Conservation (phyloP, 108 stramenopile genomes). For the Tribonema minus region DNA sequence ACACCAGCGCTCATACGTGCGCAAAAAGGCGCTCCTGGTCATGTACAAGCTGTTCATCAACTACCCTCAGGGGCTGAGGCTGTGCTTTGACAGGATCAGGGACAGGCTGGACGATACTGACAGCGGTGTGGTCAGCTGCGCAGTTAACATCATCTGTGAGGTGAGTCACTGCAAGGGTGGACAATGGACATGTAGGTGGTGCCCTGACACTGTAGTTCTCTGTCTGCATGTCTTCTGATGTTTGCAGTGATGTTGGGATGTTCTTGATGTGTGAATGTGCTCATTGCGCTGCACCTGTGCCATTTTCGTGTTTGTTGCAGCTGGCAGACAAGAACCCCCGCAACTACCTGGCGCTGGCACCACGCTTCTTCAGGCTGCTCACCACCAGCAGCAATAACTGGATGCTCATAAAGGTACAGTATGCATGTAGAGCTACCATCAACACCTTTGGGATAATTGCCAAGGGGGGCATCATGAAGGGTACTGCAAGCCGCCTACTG, state of each 20-base stretch:
- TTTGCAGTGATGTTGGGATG: too few relatives aligned
- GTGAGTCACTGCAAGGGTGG: too few relatives aligned
- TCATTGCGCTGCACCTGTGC: too few relatives aligned
- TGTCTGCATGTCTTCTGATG: too few relatives aligned
- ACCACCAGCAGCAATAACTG: slow-evolving; percentile 94
- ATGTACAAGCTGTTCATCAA: slow-evolving; percentile 93
- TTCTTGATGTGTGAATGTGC: too few relatives aligned
- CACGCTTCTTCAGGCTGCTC: slow-evolving; percentile 90
- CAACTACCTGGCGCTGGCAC: slow-evolving; percentile 94
- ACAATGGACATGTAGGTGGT: too few relatives aligned
- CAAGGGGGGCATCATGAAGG: too few relatives aligned
- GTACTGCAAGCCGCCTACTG: too few relatives aligned
- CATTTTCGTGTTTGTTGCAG: too few relatives aligned
- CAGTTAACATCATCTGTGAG: slow-evolving; percentile 96
- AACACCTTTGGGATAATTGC: too few relatives aligned
- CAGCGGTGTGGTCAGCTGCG: slow-evolving; percentile 86
- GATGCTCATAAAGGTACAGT: slow-evolving; percentile 99
- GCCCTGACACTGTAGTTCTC: too few relatives aligned
- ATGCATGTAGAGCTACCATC: too few relatives aligned
- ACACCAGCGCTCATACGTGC: slow-evolving; percentile 81
- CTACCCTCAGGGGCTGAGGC: slow-evolving; percentile 96
- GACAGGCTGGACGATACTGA: slow-evolving; percentile 79
- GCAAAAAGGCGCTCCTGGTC: slow-evolving; percentile 93
- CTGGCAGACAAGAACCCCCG: slow-evolving; percentile 90
- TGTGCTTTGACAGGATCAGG: slow-evolving; percentile 88